A percentile compares a stretch with the other conserved stretches of the same genome.
phyloP scores from a whole-genome alignment of 495 filamentous ascomycete genomes.

The Annulohypoxylon bovei region DNA sequence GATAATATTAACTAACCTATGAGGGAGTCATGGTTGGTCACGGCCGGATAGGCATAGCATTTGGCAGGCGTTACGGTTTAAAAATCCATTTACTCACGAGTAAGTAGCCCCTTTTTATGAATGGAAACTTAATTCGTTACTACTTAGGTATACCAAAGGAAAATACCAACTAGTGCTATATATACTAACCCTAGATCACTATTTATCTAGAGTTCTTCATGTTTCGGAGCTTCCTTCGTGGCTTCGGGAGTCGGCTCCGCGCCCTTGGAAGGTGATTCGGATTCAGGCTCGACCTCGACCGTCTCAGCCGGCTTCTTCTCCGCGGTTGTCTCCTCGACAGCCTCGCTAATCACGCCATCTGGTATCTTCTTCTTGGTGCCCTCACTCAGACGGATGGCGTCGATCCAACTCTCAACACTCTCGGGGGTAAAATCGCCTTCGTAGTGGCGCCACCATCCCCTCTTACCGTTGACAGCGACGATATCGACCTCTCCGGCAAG shows the following conservation, averaged over 20 bases:
- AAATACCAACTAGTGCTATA: slow-evolving; percentile 6
- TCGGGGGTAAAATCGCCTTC: slow-evolving; percentile 65
- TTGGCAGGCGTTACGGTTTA: slow-evolving; percentile 14
- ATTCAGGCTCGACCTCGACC: slow-evolving; percentile 38
- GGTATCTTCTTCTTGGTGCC: slow-evolving; percentile 83
- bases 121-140: slow-evolving; percentile 21
- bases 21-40: not conserved
- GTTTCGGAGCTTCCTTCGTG: slow-evolving; percentile 47
- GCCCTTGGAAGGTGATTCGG: slow-evolving; percentile 34
- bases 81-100: slow-evolving; percentile 6
- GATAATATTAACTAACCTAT: not conserved
- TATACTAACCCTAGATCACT: slow-evolving; percentile 18
- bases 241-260: slow-evolving; percentile 53
- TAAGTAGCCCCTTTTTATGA: slow-evolving; percentile 26
- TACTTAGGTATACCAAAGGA: not conserved
- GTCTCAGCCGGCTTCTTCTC: slow-evolving; percentile 52
- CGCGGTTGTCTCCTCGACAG: too few species aligned
- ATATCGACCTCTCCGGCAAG: slow-evolving; percentile 70
- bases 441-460: slow-evolving; percentile 86
- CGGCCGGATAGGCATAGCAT: slow-evolving; percentile 1
- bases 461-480: slow-evolving; percentile 82
- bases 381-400: slow-evolving; percentile 86
- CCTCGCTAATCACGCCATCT: slow-evolving; percentile 71
- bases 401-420: slow-evolving; percentile 84
- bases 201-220: slow-evolving; percentile 57